These are phyloP conservation scores for Leccinum broughii DNA, from an alignment of 768 basidiomycete species.

Conservation along the genomic window DNA sequence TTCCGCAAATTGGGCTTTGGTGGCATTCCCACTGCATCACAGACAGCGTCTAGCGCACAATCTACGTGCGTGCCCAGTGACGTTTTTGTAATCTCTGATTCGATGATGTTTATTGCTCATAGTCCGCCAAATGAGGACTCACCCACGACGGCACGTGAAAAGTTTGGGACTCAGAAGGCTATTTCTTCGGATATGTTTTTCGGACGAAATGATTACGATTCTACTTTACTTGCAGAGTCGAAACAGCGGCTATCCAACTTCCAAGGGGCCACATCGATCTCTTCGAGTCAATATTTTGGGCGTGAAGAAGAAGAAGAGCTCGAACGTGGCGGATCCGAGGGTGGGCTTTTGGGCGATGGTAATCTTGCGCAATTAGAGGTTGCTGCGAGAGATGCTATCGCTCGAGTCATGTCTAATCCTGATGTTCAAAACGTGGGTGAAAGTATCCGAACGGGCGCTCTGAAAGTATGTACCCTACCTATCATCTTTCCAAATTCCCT, in stretches of 20 bases:
- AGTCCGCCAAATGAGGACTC: constrained; percentile 50
- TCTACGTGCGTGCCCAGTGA: constrained; percentile 34
- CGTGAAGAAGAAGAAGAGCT: constrained; percentile 72
- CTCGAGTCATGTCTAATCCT: constrained; percentile 75
- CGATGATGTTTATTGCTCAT: constrained; percentile 2
- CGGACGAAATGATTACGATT: constrained; percentile 85
- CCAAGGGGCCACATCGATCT: constrained; percentile 90
- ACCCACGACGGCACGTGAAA: constrained; percentile 81
- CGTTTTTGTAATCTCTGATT: not conserved
- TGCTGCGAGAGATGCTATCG: constrained; percentile 75
- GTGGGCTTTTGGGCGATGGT: constrained; percentile 51
- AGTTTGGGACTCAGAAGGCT: constrained; percentile 89
- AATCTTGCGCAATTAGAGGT: constrained; percentile 55
- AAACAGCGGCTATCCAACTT: constrained; percentile 80
- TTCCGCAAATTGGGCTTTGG: constrained; percentile 85
- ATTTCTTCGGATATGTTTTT: constrained; percentile 99
- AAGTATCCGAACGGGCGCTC: constrained; percentile 72
- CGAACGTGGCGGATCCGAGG: constrained; percentile 48
- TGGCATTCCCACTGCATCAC: constrained; percentile 65
- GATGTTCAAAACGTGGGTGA: constrained; percentile 87
- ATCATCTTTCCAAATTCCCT: not conserved
- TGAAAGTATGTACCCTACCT: constrained; percentile 60
- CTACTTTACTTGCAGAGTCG: constrained; percentile 67
- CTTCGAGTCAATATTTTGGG: constrained; percentile 96
- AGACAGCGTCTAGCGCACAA: constrained; percentile 49